Evolutionary conservation across 345 rosid genomes (phyloP).

Genomic region (Toxicodendron radicans): DNA sequence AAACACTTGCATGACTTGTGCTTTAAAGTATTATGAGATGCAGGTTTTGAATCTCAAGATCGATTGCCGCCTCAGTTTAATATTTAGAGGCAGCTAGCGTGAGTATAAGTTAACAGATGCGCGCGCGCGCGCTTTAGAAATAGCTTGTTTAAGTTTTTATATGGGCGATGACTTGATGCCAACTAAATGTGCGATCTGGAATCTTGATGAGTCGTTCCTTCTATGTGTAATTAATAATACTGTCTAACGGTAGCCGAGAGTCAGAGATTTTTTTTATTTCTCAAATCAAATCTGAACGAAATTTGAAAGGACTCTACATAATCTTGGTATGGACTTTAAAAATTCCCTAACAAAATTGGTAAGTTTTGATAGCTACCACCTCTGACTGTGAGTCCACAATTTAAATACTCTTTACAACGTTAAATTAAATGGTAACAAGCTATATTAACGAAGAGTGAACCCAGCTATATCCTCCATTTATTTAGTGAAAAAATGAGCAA

Average conservation of each 20-base stretch:
- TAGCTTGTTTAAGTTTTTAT: too few relatives aligned
- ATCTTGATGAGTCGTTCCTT: background rate
- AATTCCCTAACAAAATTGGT: background rate
- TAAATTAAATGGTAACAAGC: too few relatives aligned
- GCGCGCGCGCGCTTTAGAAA: too few relatives aligned
- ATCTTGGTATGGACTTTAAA: background rate
- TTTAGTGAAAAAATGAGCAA: too few relatives aligned
- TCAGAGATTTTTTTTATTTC: background rate
- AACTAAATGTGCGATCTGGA: background rate
- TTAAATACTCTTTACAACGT: too few relatives aligned
- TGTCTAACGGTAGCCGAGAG: too few relatives aligned
- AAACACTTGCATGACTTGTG: background rate
- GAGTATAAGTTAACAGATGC: too few relatives aligned
- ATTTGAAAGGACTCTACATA: background rate
- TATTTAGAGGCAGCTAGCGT: background rate
- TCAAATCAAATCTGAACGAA: background rate
- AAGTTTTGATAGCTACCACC: background rate
- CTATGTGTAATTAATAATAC: background rate
- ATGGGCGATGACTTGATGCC: background rate
- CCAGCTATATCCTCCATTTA: too few relatives aligned
- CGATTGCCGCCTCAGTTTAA: background rate
- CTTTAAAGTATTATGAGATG: background rate
- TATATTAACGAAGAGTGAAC: too few relatives aligned
- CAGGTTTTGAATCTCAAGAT: slow-evolving; percentile 37
- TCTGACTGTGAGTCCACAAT: background rate